Percentiles rank a stretch among this genome's conserved stretches.
Conservation (phyloP, 768 basidiomycete species). For the Termitomyces sp. region DNA sequence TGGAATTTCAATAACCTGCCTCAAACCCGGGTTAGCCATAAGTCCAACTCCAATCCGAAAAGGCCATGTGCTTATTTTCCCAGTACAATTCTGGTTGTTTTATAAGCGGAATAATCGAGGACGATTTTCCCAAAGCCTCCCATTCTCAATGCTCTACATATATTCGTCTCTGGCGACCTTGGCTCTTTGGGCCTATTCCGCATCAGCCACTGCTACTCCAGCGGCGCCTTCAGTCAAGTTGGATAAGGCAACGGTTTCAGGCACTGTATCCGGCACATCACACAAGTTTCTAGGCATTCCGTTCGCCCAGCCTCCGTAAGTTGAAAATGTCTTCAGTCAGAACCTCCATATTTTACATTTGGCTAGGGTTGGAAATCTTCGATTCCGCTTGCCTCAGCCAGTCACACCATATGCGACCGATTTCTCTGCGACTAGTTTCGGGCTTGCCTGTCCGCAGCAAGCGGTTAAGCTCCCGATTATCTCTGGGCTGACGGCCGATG, state of each 20-base stretch:
- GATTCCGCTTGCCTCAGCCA: slow-evolving; percentile 38
- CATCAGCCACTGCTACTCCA: not conserved
- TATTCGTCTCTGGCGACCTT: not conserved
- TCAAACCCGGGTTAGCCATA: no score
- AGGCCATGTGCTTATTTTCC: not conserved
- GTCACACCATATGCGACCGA: slow-evolving; percentile 31
- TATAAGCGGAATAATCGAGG: not conserved
- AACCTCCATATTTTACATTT: not conserved
- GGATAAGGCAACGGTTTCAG: slow-evolving; percentile 39
- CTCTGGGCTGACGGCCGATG: slow-evolving; percentile 22
- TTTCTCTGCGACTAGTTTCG: slow-evolving; percentile 33
- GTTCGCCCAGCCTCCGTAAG: slow-evolving; percentile 46
- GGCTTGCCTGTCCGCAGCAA: slow-evolving; percentile 44
- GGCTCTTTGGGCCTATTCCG: slow-evolving; percentile 4
- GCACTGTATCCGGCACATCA: slow-evolving; percentile 25
- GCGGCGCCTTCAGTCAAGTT: slow-evolving; percentile 31
- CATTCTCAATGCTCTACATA: not conserved
- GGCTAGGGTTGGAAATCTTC: slow-evolving; percentile 30
- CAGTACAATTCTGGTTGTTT: not conserved
- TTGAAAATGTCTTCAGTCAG: not conserved
- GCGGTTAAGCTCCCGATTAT: slow-evolving; percentile 24
- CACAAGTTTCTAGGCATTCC: slow-evolving; percentile 45
- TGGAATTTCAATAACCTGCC: no score
- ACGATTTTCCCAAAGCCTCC: no score
- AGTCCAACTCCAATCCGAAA: no score